A percentile compares a stretch with the other conserved stretches of the same genome.
These are phyloP conservation scores for Russula emetica DNA, from an alignment of 768 basidiomycete genomes.

Conservation along the genomic window DNA sequence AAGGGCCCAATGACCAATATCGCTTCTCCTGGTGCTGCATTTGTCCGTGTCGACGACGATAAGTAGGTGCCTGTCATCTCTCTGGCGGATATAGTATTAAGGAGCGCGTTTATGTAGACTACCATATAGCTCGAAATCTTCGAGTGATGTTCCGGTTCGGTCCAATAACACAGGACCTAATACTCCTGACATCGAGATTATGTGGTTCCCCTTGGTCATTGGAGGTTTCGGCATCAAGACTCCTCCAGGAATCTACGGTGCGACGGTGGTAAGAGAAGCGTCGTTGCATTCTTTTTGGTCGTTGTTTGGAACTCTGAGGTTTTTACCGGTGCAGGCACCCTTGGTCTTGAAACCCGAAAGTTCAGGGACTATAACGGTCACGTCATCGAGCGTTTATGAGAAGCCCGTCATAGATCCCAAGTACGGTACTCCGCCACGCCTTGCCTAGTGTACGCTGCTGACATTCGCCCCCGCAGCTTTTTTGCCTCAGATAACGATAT, in stretches of 20 bases:
- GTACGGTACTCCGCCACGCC: not conserved
- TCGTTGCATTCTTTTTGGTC: too few species aligned
- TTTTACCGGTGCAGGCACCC: constrained; percentile 3
- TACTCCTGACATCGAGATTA: constrained; percentile 24
- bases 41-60: constrained; percentile 23
- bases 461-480: constrained; percentile 12
- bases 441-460: not conserved
- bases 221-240: constrained; percentile 2
- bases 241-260: constrained; percentile 17
- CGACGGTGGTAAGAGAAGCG: constrained; percentile 13
- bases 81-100: not conserved
- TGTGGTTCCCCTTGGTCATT: constrained; percentile 19
- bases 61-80: constrained; percentile 5
- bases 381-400: constrained; percentile 19
- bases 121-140: constrained; percentile 14
- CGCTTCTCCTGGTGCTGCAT: constrained; percentile 21
- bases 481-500: constrained; percentile 26
- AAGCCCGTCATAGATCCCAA: constrained; percentile 23
- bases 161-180: constrained; percentile 15
- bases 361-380: constrained; percentile 16
- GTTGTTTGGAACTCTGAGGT: not conserved
- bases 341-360: constrained; percentile 23
- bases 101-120: constrained; percentile 4
- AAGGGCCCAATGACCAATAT: constrained; percentile 20
- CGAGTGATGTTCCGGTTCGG: constrained; percentile 8